Base-by-base conservation (phyloP, 2,329 filamentous ascomycete genomes). In the Diplodia seriata region DNA sequence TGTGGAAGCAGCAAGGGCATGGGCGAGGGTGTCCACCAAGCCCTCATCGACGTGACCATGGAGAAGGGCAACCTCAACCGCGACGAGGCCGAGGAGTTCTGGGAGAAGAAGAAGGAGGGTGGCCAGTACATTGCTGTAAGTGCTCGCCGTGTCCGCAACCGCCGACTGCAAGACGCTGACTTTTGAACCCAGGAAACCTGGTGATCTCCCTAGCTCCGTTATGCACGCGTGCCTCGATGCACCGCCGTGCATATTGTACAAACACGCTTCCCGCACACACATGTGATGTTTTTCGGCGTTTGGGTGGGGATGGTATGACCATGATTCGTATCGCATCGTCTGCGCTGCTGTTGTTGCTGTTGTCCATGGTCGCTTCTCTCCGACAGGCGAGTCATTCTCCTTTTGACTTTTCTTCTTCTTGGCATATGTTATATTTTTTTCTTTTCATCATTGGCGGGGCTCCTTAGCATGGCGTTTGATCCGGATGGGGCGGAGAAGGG, bases 1-100 rank as follows among this genome's bases (percentile, higher is more conserved):
- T 99, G 95, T 78, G 95, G 95, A 61, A 96, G 91, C 80, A 93
- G 89, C 75, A 93, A 92, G 82, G 95, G 95, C 68, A 99, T 99
- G 95, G 95, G 95, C 69, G 95, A 98, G 79, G 95, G 95, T 54
- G 95, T 99, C 3, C 91, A 98, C 77, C 85, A 89, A 56, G 92
- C 94, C 0, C 84, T 99, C 15, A 84, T 97, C 31, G 91, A 97
- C 70, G 93, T 97, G 0, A 93, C 93, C 63, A 97, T 97, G 90
- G 84, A 89, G 72, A 97, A 97, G 85, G 95, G 94, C 12, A 93
- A 93, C 74, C 81, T 99, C 63, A 91, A 92, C 76, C 84, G 85
- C 26, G 89, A 93, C 38, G 93, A 97, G 77, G 94, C 95, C 2
- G 85, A 86, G 76, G 88, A 90, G 71, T 99, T 97, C 78, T 98